These are phyloP conservation scores for Orbilia brochopaga DNA, from an alignment of 2,329 filamentous ascomycete genomes.

Conservation along the genomic window DNA sequence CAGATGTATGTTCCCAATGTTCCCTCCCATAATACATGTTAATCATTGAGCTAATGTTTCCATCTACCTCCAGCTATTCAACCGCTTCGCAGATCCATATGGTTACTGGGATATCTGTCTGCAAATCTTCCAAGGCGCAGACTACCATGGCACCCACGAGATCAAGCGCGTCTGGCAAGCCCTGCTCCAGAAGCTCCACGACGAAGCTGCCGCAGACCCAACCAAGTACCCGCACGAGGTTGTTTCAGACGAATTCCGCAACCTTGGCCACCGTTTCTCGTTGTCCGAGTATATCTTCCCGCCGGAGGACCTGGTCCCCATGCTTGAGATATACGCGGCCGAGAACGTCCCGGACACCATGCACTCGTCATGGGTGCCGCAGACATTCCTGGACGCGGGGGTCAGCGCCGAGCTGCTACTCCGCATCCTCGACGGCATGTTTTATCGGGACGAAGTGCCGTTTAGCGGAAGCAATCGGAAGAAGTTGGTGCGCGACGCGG, in stretches of 20 bases:
- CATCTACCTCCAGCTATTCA: conserved; percentile 72
- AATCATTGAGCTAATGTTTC: conserved; percentile 1
- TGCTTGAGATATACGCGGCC: conserved; percentile 69
- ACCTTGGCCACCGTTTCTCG: conserved; percentile 70
- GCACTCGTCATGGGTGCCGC: conserved; percentile 62
- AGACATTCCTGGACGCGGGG: conserved; percentile 69
- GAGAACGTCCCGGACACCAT: conserved; percentile 67
- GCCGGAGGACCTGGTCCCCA: conserved; percentile 62
- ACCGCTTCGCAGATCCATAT: conserved; percentile 86
- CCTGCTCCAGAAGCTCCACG: conserved; percentile 75
- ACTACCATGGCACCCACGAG: conserved; percentile 85
- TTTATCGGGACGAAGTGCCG: conserved; percentile 70
- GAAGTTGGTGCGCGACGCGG: conserved; percentile 67
- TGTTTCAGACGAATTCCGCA: conserved; percentile 69
- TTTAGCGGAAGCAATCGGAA: conserved; percentile 67
- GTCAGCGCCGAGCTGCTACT: conserved; percentile 69
- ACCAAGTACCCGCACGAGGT: conserved; percentile 70
- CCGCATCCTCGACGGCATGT: conserved; percentile 69
- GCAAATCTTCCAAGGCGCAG: conserved; percentile 87
- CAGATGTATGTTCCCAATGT: conserved; percentile 73
- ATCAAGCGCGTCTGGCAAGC: conserved; percentile 85
- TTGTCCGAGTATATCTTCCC: conserved; percentile 72
- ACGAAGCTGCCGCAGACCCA: conserved; percentile 60
- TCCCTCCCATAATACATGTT: background rate
- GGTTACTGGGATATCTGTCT: conserved; percentile 93